Evolutionary conservation across 371 early-diverging fungal species (phyloP).

Genomic region (Syncephalastrum monosporum): DNA sequence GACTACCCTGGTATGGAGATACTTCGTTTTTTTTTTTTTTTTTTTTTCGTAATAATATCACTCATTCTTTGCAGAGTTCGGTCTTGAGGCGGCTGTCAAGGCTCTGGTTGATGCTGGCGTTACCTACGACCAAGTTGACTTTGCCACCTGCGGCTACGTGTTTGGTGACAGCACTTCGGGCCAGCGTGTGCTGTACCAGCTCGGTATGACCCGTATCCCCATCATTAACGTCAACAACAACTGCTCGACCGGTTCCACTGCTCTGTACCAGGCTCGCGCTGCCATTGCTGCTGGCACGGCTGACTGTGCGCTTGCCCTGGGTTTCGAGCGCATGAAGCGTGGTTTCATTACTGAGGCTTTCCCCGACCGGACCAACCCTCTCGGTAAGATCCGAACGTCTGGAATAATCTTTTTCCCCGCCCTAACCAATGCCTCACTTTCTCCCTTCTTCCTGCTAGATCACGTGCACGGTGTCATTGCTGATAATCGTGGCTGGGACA

Average conservation of each 20-base stretch:
- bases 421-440: background rate
- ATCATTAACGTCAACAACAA: constrained; percentile 73
- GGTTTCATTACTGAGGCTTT: constrained; percentile 56
- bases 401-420: background rate
- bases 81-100: constrained; percentile 67
- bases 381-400: constrained; percentile 27
- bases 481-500: constrained; percentile 55
- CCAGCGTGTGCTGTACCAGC: constrained; percentile 67
- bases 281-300: constrained; percentile 59
- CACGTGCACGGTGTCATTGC: constrained; percentile 49
- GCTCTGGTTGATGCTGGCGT: constrained; percentile 68
- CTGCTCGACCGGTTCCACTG: constrained; percentile 74
- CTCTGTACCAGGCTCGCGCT: constrained; percentile 66
- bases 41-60: background rate
- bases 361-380: constrained; percentile 62
- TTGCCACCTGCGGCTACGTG: constrained; percentile 56
- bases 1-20: constrained; percentile 52
- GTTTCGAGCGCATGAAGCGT: constrained; percentile 71
- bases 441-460: constrained; percentile 25
- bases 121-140: constrained; percentile 63
- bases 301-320: constrained; percentile 71
- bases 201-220: constrained; percentile 63
- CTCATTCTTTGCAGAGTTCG: constrained; percentile 43
- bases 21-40: no score
- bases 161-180: constrained; percentile 71